These are phyloP conservation scores for Apiospora hydei DNA, from an alignment of 2,329 filamentous ascomycete genomes.

Conservation along the genomic window DNA sequence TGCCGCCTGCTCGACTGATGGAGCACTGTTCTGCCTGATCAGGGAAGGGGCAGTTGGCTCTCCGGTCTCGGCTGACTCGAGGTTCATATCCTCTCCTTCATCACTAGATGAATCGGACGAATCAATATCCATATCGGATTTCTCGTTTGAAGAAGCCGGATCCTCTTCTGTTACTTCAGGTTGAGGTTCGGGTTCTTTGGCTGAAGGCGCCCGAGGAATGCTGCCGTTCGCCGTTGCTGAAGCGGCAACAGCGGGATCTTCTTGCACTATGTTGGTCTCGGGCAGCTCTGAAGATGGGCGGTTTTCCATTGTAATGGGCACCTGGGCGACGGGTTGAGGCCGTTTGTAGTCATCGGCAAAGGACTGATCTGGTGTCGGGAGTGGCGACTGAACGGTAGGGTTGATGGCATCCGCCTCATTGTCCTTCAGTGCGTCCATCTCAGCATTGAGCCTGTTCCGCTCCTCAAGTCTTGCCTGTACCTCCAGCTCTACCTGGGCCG, in stretches of 20 bases:
- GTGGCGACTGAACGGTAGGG: not conserved
- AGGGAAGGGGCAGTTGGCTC: not conserved
- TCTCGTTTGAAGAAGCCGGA: slow-evolving; percentile 21
- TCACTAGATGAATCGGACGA: slow-evolving; percentile 24
- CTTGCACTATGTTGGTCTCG: not conserved
- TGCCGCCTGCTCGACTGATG: not conserved
- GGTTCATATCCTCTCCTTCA: slow-evolving; percentile 15
- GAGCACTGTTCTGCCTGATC: not conserved
- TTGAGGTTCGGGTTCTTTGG: not conserved
- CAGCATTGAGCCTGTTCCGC: slow-evolving; percentile 38
- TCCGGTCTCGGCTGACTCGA: not conserved
- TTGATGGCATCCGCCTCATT: not conserved
- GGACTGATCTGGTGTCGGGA: slow-evolving; percentile 5
- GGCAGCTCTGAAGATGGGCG: not conserved
- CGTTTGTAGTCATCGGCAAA: not conserved
- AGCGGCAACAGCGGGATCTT: not conserved
- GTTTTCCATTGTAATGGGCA: not conserved
- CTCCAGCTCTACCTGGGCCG: slow-evolving; percentile 57
- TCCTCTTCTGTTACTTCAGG: slow-evolving; percentile 21
- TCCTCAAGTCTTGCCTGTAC: slow-evolving; percentile 46
- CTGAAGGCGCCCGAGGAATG: not conserved
- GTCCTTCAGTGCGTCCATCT: slow-evolving; percentile 25
- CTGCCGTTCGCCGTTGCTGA: not conserved
- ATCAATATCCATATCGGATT: slow-evolving; percentile 29
- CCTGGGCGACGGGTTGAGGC: not conserved